Conservation (phyloP, 2,329 filamentous ascomycete genomes). For the Pseudogymnoascus sp. region DNA sequence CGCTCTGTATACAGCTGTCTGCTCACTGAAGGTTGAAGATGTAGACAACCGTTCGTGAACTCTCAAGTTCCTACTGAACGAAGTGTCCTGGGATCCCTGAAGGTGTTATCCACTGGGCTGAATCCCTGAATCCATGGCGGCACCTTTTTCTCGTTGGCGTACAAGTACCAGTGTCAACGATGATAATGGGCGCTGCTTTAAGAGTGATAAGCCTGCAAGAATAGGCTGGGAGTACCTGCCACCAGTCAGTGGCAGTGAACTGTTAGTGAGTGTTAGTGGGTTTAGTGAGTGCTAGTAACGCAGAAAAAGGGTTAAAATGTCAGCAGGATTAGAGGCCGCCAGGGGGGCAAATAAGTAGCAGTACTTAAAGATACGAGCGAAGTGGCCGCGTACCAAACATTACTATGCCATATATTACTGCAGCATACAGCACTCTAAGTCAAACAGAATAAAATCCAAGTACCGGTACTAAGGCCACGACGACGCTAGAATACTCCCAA, state of each 20-base stretch:
- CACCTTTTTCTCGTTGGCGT: background rate
- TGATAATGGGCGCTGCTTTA: background rate
- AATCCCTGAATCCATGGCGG: background rate
- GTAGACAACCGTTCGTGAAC: background rate
- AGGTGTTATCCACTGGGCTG: background rate
- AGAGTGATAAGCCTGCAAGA: background rate
- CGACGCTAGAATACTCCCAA: background rate
- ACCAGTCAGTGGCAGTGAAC: background rate
- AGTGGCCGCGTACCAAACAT: background rate
- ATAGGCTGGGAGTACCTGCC: background rate
- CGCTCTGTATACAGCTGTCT: background rate
- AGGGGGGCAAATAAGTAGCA: background rate
- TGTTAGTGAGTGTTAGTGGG: background rate
- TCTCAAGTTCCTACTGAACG: background rate
- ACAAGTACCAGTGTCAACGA: background rate
- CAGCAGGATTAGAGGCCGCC: background rate
- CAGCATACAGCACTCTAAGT: background rate
- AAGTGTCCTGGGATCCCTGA: background rate
- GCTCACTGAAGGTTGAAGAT: background rate
- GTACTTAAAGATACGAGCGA: background rate
- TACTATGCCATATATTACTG: background rate
- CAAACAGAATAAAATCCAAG: background rate
- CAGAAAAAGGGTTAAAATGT: background rate
- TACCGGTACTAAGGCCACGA: background rate
- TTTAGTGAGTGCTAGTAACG: too few relatives aligned